These are phyloP conservation scores for Lepidium didymum DNA, from an alignment of 345 rosid genomes.

Conservation along the genomic window DNA sequence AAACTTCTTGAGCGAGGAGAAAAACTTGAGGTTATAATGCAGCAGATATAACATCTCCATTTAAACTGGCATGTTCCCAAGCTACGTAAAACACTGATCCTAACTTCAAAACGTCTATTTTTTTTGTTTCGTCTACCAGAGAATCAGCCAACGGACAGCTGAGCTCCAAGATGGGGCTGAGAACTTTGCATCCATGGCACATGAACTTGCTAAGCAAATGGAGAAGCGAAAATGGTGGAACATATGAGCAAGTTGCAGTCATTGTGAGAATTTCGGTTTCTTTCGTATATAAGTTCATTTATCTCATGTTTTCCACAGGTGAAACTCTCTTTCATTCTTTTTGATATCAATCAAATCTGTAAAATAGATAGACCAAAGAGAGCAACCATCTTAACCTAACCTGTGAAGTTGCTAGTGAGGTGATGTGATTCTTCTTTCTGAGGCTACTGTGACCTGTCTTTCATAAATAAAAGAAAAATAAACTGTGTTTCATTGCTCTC, in stretches of 20 bases:
- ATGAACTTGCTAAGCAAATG: conserved; percentile 76
- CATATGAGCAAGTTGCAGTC: conserved; percentile 31
- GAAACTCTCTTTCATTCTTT: background rate
- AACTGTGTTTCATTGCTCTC: background rate
- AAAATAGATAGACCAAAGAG: conserved; percentile 14
- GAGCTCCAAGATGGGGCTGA: conserved; percentile 82
- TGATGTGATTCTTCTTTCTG: background rate
- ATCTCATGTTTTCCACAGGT: background rate
- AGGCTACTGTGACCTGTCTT: background rate
- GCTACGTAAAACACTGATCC: background rate
- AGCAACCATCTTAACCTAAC: conserved; percentile 1
- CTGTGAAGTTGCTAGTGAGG: background rate
- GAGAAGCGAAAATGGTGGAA: conserved; percentile 93
- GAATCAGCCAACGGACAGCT: conserved; percentile 50
- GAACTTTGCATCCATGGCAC: conserved; percentile 66
- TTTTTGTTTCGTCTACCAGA: conserved; percentile 31
- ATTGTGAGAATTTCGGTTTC: conserved; percentile 7
- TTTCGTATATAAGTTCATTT: conserved; percentile 10
- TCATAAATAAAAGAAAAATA: background rate
- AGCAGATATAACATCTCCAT: background rate
- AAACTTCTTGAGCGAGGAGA: conserved; percentile 69
- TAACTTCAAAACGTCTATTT: conserved; percentile 7
- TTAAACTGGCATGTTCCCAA: background rate
- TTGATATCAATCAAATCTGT: conserved; percentile 8
- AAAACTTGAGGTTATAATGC: conserved; percentile 58